Percentiles rank a stretch among this genome's conserved stretches.
These are phyloP conservation scores for Peronosclerospora sorghi DNA, from an alignment of 352 stramenopile species.

Conservation along the genomic window DNA sequence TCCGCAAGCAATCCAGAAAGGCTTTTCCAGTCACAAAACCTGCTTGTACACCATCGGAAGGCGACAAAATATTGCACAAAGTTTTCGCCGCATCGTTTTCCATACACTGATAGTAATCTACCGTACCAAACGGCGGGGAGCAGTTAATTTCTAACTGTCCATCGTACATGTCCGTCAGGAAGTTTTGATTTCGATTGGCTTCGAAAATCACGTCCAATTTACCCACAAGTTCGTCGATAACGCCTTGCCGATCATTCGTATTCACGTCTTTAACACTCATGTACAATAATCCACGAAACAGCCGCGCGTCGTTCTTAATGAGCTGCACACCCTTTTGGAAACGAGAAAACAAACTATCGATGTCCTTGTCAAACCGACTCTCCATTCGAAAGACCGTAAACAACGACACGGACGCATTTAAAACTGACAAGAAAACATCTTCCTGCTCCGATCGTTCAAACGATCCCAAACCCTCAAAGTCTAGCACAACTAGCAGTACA, in stretches of 20 bases:
- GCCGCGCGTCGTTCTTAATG: slow-evolving; percentile 34
- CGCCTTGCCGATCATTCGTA: slow-evolving; percentile 34
- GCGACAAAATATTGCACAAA: slow-evolving; percentile 8
- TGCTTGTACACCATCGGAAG: too few relatives aligned
- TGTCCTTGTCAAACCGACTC: slow-evolving; percentile 59
- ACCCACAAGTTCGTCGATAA: slow-evolving; percentile 33
- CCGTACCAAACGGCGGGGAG: slow-evolving; percentile 47
- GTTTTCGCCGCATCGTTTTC: slow-evolving; percentile 16
- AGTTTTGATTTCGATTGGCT: slow-evolving; percentile 52
- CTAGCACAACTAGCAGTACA: slow-evolving; percentile 56
- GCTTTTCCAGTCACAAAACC: too few relatives aligned
- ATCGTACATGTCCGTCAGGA: slow-evolving; percentile 52
- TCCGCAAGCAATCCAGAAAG: too few relatives aligned
- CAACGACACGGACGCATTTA: slow-evolving; percentile 57
- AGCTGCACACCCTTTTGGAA: slow-evolving; percentile 58
- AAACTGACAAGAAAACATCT: slow-evolving; percentile 57
- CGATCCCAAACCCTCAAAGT: slow-evolving; percentile 66
- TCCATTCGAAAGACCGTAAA: slow-evolving; percentile 75
- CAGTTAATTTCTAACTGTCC: slow-evolving; percentile 53
- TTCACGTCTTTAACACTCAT: slow-evolving; percentile 78
- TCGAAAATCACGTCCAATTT: slow-evolving; percentile 40
- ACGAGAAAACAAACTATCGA: slow-evolving; percentile 44
- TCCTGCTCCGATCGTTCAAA: slow-evolving; percentile 63
- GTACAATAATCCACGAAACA: slow-evolving; percentile 50
- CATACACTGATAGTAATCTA: slow-evolving; percentile 36